Evolutionary conservation across 2,329 filamentous ascomycete genomes (phyloP).

Genomic region (Pseudogymnoascus sp.): DNA sequence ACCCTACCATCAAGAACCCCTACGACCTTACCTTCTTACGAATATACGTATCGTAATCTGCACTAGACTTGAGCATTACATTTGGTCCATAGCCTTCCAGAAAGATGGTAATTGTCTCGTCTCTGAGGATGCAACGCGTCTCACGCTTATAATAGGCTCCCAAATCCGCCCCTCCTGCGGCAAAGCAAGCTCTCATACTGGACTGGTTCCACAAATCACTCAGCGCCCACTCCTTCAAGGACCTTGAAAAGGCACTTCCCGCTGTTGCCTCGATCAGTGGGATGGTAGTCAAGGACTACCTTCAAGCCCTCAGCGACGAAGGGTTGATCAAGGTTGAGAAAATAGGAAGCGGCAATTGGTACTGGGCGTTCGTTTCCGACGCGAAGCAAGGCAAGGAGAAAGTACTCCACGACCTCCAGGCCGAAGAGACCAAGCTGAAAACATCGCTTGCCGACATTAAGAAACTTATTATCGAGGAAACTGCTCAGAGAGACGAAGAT

Average conservation of each 20-base stretch:
- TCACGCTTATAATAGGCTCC: constrained; percentile 31
- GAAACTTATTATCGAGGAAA: constrained; percentile 31
- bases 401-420: constrained; percentile 30
- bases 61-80: background rate
- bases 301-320: constrained; percentile 54
- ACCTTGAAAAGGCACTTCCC: constrained; percentile 56
- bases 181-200: constrained; percentile 50
- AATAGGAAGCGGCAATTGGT: constrained; percentile 64
- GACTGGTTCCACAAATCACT: constrained; percentile 50
- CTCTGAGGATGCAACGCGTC: background rate
- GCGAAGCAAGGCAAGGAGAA: constrained; percentile 38
- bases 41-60: background rate
- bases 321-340: constrained; percentile 56
- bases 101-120: background rate
- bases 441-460: constrained; percentile 29
- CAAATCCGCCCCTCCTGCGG: constrained; percentile 46
- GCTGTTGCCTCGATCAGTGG: constrained; percentile 52
- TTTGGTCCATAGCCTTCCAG: background rate
- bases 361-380: constrained; percentile 57
- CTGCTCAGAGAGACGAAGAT: constrained; percentile 26
- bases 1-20: background rate
- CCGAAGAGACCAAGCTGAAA: constrained; percentile 28
- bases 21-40: background rate
- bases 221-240: constrained; percentile 56
- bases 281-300: constrained; percentile 60